Conservation (phyloP, 2,329 filamentous ascomycete genomes). For the Rutstroemia sp. region DNA sequence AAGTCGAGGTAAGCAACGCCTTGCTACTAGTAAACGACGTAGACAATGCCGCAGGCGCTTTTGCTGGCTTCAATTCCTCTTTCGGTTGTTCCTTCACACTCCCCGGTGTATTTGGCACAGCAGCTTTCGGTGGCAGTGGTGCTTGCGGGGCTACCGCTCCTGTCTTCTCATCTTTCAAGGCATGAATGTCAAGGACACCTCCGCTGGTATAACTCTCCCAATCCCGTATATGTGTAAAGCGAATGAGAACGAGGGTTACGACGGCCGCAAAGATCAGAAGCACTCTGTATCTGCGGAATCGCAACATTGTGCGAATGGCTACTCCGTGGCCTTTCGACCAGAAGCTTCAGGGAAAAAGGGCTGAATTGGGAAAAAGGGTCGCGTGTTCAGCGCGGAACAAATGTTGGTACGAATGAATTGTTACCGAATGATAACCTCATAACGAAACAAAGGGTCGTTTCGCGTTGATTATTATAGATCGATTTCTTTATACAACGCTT, state of each 20-base stretch:
- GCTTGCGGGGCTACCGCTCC: background rate
- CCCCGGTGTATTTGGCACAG: background rate
- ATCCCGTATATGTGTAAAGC: constrained; percentile 13
- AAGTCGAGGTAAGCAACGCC: background rate
- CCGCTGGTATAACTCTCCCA: constrained; percentile 11
- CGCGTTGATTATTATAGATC: background rate
- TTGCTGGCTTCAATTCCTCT: background rate
- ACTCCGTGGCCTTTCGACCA: constrained; percentile 5
- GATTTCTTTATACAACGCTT: background rate
- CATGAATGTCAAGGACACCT: constrained; percentile 5
- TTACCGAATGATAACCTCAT: constrained; percentile 4
- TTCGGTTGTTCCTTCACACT: background rate
- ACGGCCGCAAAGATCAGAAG: constrained; percentile 32
- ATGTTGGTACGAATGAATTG: background rate
- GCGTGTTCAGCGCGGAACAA: constrained; percentile 2
- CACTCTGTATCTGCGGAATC: constrained; percentile 53
- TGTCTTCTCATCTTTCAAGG: constrained; percentile 3
- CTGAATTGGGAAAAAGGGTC: background rate
- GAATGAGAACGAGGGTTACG: constrained; percentile 15
- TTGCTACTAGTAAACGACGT: background rate
- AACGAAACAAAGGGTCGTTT: background rate
- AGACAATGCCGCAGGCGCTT: background rate
- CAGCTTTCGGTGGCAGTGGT: background rate
- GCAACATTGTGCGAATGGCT: constrained; percentile 39
- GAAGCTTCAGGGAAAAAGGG: background rate